phyloP scores from a whole-genome alignment of 2,329 filamentous ascomycete species.

The Aspergillus transmontanensis region DNA sequence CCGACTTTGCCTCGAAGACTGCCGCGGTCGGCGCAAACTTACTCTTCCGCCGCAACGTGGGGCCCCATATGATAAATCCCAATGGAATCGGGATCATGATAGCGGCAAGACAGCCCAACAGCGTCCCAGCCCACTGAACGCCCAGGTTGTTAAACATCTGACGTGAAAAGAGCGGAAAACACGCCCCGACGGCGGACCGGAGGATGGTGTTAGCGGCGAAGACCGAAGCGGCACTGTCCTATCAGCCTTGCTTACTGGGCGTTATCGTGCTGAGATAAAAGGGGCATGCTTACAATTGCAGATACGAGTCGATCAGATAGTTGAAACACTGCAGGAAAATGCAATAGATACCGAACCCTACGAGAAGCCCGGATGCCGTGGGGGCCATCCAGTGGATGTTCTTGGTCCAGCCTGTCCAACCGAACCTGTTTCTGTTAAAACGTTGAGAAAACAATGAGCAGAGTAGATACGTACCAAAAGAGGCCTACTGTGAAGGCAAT shows the following conservation, averaged over 20 bases:
- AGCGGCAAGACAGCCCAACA: conserved; percentile 39
- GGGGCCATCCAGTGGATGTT: conserved; percentile 40
- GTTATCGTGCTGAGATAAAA: neutral
- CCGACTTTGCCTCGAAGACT: conserved; percentile 18
- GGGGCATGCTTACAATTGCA: conserved; percentile 37
- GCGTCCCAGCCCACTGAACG: conserved; percentile 42
- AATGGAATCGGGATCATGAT: conserved; percentile 44
- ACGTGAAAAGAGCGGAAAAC: conserved; percentile 39
- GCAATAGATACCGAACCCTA: conserved; percentile 35
- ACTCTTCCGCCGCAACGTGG: conserved; percentile 31
- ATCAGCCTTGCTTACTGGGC: conserved; percentile 12
- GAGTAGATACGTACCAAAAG: conserved; percentile 32
- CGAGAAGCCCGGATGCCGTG: conserved; percentile 34
- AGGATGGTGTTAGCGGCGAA: conserved; percentile 44
- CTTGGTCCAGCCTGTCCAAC: conserved; percentile 37
- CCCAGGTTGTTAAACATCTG: conserved; percentile 43
- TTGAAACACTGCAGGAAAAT: conserved; percentile 41
- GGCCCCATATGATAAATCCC: conserved; percentile 35
- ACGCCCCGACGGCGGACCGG: conserved; percentile 37
- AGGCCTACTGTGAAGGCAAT: conserved; percentile 37
- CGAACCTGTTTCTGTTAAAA: conserved; percentile 23
- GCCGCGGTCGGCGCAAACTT: conserved; percentile 26
- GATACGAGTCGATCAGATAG: conserved; percentile 44
- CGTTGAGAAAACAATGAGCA: neutral
- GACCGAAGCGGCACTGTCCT: conserved; percentile 38